Evolutionary conservation across 352 stramenopile species (phyloP), one percentile per base, ranked within the genome.

Genomic region (Discostella stelligera): DNA sequence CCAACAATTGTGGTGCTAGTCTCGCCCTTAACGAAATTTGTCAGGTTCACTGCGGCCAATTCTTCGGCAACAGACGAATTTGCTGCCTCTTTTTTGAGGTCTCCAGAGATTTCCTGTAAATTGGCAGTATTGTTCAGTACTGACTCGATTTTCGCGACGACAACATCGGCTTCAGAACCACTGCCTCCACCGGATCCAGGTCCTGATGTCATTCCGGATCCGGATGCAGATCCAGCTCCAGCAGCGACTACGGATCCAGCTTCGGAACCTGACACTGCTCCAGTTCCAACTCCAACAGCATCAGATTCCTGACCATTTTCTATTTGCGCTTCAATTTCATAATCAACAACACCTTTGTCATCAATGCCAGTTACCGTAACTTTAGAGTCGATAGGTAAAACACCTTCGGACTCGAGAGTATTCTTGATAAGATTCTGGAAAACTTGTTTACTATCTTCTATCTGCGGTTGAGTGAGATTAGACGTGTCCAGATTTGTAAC

Each of bases 401-500:
- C 60, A 49, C 41, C 49, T 60, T 72, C 65, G 18, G 53, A 37
- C 48, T 72, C 65, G 30, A 72, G 65, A 16, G 65, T 72, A 39
- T 65, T 65, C 23, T 49, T 55, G 16, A 70, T 70, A n/a, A 70
- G 52, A 54, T 70, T 44, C 39, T 64, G 53, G 59, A 81, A 81
- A 23, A 76, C 60, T 67, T 41, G 48, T 59, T 72, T 75, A n/a
- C 59, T 53, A 39, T 75, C 65, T 66, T 81, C 66, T 30, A 68
- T 75, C 46, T 81, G 56, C 18, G 58, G 18, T 56, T 66, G 61
- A 62, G 32, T 76, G 25, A 81, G 66, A 21, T 10, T 32, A 30
- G 73, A 72, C 27, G 66, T 81, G 25, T 81, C 73, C 52, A 81
- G 44, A 48, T 76, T 76, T 54, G 73, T 81, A 32, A 18, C 66